These are phyloP conservation scores for Coffea eugenioides DNA, from an alignment of 257 asterid genomes.

Conservation along the genomic window DNA sequence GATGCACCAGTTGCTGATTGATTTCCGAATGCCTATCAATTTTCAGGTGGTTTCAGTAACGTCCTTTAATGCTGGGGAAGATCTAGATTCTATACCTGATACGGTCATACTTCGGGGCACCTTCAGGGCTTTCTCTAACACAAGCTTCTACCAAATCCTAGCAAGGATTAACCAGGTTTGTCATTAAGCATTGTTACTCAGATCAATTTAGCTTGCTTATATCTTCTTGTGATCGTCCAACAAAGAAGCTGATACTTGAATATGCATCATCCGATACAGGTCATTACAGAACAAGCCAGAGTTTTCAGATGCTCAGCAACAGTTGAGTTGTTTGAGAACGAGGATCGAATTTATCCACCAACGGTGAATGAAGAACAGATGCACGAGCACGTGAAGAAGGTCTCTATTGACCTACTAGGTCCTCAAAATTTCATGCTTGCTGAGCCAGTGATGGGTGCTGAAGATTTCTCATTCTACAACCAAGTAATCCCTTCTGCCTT, in stretches of 20 bases:
- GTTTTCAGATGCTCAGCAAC: constrained; percentile 78
- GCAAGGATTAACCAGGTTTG: constrained; percentile 77
- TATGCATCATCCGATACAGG: constrained; percentile 39
- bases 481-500: constrained; percentile 79
- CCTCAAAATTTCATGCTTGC: constrained; percentile 46
- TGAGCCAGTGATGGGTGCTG: constrained; percentile 84
- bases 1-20: background rate
- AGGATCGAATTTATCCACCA: constrained; percentile 72
- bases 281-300: constrained; percentile 62
- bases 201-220: too few species aligned
- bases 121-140: constrained; percentile 73
- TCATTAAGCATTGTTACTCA: background rate
- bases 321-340: constrained; percentile 70
- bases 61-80: constrained; percentile 57
- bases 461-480: constrained; percentile 89
- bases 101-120: constrained; percentile 70
- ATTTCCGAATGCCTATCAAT: background rate
- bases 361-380: constrained; percentile 59
- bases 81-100: constrained; percentile 35
- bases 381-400: constrained; percentile 57
- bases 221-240: too few species aligned
- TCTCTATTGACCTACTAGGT: constrained; percentile 49
- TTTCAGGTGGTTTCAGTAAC: constrained; percentile 83
- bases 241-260: background rate
- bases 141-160: constrained; percentile 57